A percentile compares a stretch with the other conserved stretches of the same genome.
These are phyloP conservation scores for Erucastrum elatum DNA, from an alignment of 345 rosid genomes.

Conservation along the genomic window DNA sequence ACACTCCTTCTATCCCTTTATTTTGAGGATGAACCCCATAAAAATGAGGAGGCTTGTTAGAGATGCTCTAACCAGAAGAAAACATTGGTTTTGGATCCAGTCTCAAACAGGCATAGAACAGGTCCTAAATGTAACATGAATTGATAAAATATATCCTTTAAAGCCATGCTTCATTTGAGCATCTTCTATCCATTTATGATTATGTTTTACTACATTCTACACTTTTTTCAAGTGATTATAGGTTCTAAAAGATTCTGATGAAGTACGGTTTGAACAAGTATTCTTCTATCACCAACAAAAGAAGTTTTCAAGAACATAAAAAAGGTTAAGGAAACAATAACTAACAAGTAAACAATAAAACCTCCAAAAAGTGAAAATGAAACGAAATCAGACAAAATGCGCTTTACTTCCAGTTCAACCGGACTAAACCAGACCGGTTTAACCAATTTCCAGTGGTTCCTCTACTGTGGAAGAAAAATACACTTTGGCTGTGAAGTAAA, in stretches of 20 bases:
- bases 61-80: too few species aligned
- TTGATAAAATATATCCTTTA: background rate
- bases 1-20: too few species aligned
- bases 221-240: background rate
- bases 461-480: slow-evolving; percentile 15
- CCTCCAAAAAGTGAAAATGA: slow-evolving; percentile 7
- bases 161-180: background rate
- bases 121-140: background rate
- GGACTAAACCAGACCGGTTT: slow-evolving; percentile 18
- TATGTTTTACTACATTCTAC: background rate
- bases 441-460: slow-evolving; percentile 22
- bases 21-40: too few species aligned
- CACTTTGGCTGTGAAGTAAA: slow-evolving; percentile 19
- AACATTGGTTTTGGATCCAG: background rate
- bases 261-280: background rate
- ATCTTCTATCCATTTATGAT: background rate
- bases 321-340: slow-evolving; percentile 1
- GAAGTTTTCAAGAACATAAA: background rate
- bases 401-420: slow-evolving; percentile 22
- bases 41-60: too few species aligned
- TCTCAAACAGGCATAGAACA: background rate
- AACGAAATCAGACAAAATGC: slow-evolving; percentile 29
- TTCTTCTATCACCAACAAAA: background rate
- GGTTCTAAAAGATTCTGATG: background rate
- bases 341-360: slow-evolving; percentile 26